Percentiles rank a stretch among this genome's conserved stretches.
phyloP scores from a whole-genome alignment of 2,329 filamentous ascomycete species.

The Phoma sp. region DNA sequence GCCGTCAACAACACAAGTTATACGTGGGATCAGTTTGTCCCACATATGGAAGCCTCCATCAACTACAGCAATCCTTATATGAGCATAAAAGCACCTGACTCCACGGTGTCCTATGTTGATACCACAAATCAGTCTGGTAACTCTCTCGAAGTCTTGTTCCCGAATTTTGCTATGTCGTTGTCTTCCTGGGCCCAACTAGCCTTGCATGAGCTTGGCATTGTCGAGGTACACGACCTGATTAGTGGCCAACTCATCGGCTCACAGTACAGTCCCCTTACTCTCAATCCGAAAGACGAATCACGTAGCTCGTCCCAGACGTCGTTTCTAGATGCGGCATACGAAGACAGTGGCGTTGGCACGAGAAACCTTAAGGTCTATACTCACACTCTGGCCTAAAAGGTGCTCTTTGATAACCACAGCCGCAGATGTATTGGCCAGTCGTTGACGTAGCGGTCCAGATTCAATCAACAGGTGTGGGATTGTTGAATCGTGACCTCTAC shows the following conservation, averaged over 20 bases:
- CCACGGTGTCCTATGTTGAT: background rate
- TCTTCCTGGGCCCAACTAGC: constrained; percentile 19
- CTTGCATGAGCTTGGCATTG: constrained; percentile 23
- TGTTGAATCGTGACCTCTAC: too few species aligned
- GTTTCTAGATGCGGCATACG: constrained; percentile 1
- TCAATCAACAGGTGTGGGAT: too few species aligned
- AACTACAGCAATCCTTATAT: too few species aligned
- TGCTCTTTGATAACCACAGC: constrained; percentile 43
- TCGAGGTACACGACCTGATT: constrained; percentile 17
- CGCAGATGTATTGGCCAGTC: too few species aligned
- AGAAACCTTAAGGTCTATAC: constrained; percentile 35
- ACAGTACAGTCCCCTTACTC: constrained; percentile 27
- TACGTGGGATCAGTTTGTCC: too few species aligned
- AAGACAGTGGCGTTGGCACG: background rate
- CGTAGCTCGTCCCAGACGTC: constrained; percentile 15
- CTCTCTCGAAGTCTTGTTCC: constrained; percentile 23
- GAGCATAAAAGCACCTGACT: too few species aligned
- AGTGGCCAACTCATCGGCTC: constrained; percentile 18
- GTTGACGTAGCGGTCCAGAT: too few species aligned
- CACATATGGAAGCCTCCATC: too few species aligned
- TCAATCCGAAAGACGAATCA: constrained; percentile 25
- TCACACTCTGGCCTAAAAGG: constrained; percentile 41
- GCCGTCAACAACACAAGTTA: too few species aligned
- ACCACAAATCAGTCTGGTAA: background rate
- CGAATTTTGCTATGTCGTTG: constrained; percentile 23